Percentiles rank a stretch among this genome's conserved stretches.
These are phyloP conservation scores for Tausonia pullulans DNA, from an alignment of 1,284 basidiomycete species.

Conservation along the genomic window DNA sequence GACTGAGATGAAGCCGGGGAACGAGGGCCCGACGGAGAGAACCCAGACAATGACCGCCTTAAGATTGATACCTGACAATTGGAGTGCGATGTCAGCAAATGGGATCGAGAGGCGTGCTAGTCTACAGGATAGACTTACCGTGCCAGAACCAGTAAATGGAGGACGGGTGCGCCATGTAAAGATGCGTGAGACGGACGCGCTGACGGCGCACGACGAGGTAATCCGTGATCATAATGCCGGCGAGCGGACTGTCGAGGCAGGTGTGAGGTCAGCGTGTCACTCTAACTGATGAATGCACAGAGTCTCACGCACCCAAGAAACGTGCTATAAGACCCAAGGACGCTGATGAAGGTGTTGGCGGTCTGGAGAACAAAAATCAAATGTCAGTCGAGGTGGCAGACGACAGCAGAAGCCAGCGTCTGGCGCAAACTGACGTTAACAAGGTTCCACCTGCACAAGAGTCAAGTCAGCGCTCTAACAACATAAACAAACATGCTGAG, in stretches of 20 bases:
- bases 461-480: too few relatives aligned
- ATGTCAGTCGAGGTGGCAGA: too few relatives aligned
- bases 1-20: slow-evolving; percentile 31
- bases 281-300: too few relatives aligned
- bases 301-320: slow-evolving; percentile 25
- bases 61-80: slow-evolving; percentile 33
- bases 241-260: slow-evolving; percentile 16
- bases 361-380: background rate
- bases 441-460: slow-evolving; percentile 23
- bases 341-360: slow-evolving; percentile 31
- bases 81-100: slow-evolving; percentile 21
- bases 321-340: slow-evolving; percentile 33
- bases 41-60: slow-evolving; percentile 32
- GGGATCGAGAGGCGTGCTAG: slow-evolving; percentile 9
- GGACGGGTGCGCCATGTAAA: slow-evolving; percentile 23
- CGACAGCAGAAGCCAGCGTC: too few relatives aligned
- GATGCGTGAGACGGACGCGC: slow-evolving; percentile 27
- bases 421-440: slow-evolving; percentile 19
- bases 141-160: slow-evolving; percentile 19
- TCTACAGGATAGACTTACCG: background rate
- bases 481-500: too few relatives aligned
- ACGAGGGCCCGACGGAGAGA: slow-evolving; percentile 29
- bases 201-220: slow-evolving; percentile 34
- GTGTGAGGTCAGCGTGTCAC: too few relatives aligned
- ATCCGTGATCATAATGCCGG: slow-evolving; percentile 35